Evolutionary conservation across 768 basidiomycete genomes (phyloP).

Genomic region (Boletus sp.): DNA sequence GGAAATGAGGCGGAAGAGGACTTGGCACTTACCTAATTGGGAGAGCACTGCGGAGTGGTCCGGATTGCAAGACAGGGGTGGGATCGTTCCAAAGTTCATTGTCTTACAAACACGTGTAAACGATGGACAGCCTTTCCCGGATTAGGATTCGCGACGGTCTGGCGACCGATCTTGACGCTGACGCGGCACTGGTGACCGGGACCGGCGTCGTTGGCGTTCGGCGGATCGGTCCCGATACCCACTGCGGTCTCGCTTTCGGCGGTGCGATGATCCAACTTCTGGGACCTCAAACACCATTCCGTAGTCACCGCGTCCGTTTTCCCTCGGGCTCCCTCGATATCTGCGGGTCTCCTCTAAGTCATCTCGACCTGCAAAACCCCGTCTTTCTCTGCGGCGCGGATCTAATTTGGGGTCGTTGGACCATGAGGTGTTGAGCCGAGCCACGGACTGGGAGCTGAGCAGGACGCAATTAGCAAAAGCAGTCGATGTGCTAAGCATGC

Average conservation of each 20-base stretch:
- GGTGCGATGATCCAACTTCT: conserved; percentile 34
- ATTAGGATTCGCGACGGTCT: conserved; percentile 30
- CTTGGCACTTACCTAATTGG: conserved; percentile 24
- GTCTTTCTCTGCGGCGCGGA: conserved; percentile 34
- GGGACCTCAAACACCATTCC: conserved; percentile 86
- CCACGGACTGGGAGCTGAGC: conserved; percentile 87
- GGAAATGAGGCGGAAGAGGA: neutral
- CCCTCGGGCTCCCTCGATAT: conserved; percentile 47
- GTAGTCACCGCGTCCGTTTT: conserved; percentile 43
- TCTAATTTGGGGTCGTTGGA: conserved; percentile 70
- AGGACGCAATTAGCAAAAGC: conserved; percentile 18
- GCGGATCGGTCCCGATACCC: conserved; percentile 45
- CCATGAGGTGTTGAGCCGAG: conserved; percentile 79
- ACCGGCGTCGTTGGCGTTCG: conserved; percentile 26
- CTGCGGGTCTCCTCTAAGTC: conserved; percentile 71
- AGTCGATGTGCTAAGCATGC: conserved; percentile 30
- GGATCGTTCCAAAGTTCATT: neutral
- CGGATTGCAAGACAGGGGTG: conserved; percentile 14
- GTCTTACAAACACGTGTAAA: conserved; percentile 27
- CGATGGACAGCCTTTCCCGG: neutral
- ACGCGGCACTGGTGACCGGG: conserved; percentile 22
- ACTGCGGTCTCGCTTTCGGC: conserved; percentile 49
- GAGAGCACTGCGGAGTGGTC: conserved; percentile 1
- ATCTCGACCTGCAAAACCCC: conserved; percentile 68
- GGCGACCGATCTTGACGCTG: conserved; percentile 29